Percentiles rank a stretch among this genome's conserved stretches.
phyloP scores from a whole-genome alignment of 106 monocot species.

The Gastrodia elata region DNA sequence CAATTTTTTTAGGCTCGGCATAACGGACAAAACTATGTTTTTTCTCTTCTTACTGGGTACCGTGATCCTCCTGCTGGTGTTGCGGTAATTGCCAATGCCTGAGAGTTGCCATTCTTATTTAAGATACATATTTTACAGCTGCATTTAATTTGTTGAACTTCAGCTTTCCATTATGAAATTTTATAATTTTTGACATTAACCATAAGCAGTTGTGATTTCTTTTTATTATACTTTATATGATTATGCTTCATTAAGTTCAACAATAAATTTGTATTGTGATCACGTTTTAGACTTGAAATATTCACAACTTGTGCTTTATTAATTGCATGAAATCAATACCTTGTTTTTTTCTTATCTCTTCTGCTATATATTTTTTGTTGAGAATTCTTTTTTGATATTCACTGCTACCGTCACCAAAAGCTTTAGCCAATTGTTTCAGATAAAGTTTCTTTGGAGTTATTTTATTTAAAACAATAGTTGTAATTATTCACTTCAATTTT shows the following conservation, averaged over 20 bases:
- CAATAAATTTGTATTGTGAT: background rate
- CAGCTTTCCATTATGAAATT: background rate
- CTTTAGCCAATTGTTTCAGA: too few relatives aligned
- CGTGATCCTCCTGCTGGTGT: conserved; percentile 93
- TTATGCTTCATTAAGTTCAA: background rate
- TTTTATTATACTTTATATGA: background rate
- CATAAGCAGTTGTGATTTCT: background rate
- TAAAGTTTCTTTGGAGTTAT: background rate
- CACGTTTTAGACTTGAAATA: background rate
- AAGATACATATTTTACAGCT: background rate
- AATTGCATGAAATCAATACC: background rate
- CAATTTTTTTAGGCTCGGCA: conserved; percentile 62
- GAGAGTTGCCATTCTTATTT: conserved; percentile 16
- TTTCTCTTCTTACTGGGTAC: conserved; percentile 88
- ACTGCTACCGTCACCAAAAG: background rate
- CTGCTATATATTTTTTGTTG: background rate
- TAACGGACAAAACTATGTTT: conserved; percentile 83
- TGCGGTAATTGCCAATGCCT: conserved; percentile 26
- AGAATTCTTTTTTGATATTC: background rate
- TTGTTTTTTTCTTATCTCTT: background rate
- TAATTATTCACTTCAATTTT: background rate
- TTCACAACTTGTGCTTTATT: background rate
- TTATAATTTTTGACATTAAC: background rate
- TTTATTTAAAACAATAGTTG: background rate
- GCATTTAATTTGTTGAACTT: background rate